Percentiles rank a stretch among this genome's conserved stretches.
Conservation (phyloP, 1,284 basidiomycete genomes). For the Polyporus tsugae region DNA sequence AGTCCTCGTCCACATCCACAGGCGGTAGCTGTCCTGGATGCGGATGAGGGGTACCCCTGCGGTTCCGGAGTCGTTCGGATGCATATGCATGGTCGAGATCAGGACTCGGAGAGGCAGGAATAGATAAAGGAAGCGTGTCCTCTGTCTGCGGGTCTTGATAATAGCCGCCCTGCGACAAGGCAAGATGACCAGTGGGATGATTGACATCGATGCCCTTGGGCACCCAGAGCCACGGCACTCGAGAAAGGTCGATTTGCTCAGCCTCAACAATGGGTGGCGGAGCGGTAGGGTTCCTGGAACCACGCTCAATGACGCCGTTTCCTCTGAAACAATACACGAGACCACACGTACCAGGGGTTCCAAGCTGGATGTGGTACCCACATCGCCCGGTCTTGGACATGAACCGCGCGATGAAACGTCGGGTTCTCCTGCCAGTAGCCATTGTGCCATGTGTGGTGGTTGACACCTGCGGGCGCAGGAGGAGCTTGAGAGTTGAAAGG, state of each 20-base stretch:
- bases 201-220: not conserved
- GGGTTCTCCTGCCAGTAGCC: conserved; percentile 43
- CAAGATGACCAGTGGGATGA: not conserved
- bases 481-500: conserved; percentile 39
- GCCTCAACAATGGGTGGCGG: not conserved
- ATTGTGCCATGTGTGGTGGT: conserved; percentile 36
- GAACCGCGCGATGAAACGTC: conserved; percentile 32
- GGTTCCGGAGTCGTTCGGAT: not conserved
- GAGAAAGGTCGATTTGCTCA: not conserved
- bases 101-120: not conserved
- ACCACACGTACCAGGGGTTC: conserved; percentile 11
- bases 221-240: not conserved
- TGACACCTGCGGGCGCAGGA: conserved; percentile 38
- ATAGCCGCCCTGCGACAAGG: not conserved
- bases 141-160: not conserved
- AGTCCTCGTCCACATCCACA: not conserved
- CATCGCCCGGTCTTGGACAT: conserved; percentile 26
- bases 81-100: not conserved
- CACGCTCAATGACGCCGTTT: not conserved
- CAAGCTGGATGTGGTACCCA: conserved; percentile 44
- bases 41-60: not conserved
- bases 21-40: not conserved
- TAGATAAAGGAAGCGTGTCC: not conserved
- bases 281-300: not conserved
- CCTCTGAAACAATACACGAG: not conserved